A percentile compares a stretch with the other conserved stretches of the same genome.
Evolutionary conservation across 805 yeast species (phyloP).

Genomic region (Wickerhamia fluorescens): DNA sequence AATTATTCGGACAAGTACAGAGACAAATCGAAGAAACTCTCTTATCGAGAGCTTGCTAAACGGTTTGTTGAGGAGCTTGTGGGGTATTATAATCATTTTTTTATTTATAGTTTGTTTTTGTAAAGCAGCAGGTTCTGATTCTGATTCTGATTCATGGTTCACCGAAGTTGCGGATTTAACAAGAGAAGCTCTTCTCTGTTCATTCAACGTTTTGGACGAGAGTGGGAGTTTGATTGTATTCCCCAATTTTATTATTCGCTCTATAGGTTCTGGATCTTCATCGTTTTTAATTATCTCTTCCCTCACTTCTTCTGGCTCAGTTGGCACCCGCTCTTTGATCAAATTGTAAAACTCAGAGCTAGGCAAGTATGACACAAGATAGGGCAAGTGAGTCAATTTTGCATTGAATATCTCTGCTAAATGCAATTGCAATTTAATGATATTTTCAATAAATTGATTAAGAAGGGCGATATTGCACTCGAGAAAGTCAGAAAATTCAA

Average conservation of each 20-base stretch:
- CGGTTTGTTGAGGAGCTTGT: conserved; percentile 35
- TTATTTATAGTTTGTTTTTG: too few species aligned
- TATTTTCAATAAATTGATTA: conserved; percentile 18
- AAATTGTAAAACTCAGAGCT: conserved; percentile 17
- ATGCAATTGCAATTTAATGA: conserved; percentile 11
- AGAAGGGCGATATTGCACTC: conserved; percentile 14
- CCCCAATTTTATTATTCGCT: conserved; percentile 26
- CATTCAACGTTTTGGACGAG: conserved; percentile 11
- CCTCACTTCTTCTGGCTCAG: conserved; percentile 8
- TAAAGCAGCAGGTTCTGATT: too few species aligned
- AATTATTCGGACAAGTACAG: conserved; percentile 30
- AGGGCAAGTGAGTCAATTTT: conserved; percentile 13
- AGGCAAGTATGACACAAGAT: conserved; percentile 16
- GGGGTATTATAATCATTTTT: conserved; percentile 32
- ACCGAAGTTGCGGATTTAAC: too few species aligned
- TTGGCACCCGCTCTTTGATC: conserved; percentile 23
- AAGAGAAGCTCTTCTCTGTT: conserved; percentile 9
- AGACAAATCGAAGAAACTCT: conserved; percentile 31
- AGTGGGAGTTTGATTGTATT: conserved; percentile 14
- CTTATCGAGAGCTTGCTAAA: conserved; percentile 28
- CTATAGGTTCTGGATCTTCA: conserved; percentile 6
- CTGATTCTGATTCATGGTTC: too few species aligned
- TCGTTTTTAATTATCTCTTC: conserved; percentile 6
- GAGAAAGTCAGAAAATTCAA: conserved; percentile 20
- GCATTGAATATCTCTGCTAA: conserved; percentile 10